Base-by-base conservation (phyloP, 1,139 yeast species). In the Blastobotrys buckinghamii region DNA sequence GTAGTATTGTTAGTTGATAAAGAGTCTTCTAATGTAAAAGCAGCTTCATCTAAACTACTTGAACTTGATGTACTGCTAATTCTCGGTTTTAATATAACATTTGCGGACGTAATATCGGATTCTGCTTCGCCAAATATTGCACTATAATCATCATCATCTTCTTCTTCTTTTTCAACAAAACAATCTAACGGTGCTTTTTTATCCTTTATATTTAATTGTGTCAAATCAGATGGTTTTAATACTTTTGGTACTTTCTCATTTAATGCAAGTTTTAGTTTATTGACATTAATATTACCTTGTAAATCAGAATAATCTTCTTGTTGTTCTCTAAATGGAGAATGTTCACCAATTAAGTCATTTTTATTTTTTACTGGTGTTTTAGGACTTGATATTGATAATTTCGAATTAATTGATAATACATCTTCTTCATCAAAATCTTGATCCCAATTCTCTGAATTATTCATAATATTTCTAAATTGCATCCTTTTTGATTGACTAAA, bases 241-340 rank as follows among this genome's bases (percentile, higher is more conserved):
- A 49, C 51, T 15, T 42, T 51, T 8, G 46, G 43, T 43, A 44
- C 32, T 12, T 45, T 26, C 26, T 40, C 12, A 17, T 35, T 33
- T 7, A 15, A 13, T 10, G 45, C 39, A 5, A 17, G 27, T 29
- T 44, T 53, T 2, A 57, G 47, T 34, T 57, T 53, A 20, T 51
- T 49, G 12, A 59, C 41, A 42, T 60, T 54, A 17, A 62, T 48
- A 12, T 59, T 64, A 17, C 65, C 66, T 29, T 55, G 54, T 10
- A 62, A 48, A 44, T 61, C 66, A 7, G 62, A 59, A 47, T 53
- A 60, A 32, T 56, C 62, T 15, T 61, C 64, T 6, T 51, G 56
- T 8, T 40, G 41, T 19, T 56, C 61, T n/a, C 54, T 45, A 37
- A 47, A 55, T 20, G 59, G 57, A 10, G 58, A 54, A 35, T 52